Base-by-base conservation (phyloP, 495 filamentous ascomycete genomes). In the Neohortaea acidophila region DNA sequence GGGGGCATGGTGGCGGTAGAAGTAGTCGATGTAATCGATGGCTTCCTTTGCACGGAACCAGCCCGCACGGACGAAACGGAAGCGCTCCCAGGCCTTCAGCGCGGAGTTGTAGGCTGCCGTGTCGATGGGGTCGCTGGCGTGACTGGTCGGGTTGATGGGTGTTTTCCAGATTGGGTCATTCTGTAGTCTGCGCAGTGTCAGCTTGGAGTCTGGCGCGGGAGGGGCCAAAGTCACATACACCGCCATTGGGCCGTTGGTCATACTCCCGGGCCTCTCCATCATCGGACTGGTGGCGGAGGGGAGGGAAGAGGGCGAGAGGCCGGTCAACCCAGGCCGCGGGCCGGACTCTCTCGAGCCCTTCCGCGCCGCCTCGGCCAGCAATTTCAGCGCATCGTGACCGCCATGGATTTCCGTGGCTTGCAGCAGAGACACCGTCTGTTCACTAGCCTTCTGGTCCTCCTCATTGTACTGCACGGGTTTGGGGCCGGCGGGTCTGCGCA, bases 41-140 rank as follows among this genome's bases (percentile, higher is more conserved):
- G 81, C 86, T 57, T 97, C 89, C 47, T 77, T 72, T 1, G 87
- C 83, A 0, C 84, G 93, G 51, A 97, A 86, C 89, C 89, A 97
- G 15, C 89, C 89, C 6, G 83, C 84, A 35, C 83, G 78, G 14
- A 96, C 87, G 56, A 96, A 94, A 39, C 85, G 74, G 51, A 91
- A 77, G 47, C 82, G 70, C 8, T 79, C 77, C 89, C 89, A 97
- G 8, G 81, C 81, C 48, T 75, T 78, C 37, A 94, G 54, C 4
- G 84, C 83, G 43, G 82, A 75, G 23, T 63, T 55, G 43, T 62
- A 60, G n/a, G 40, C 44, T 12, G 17, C 20, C 3, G 49, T 26
- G 20, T 51, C 51, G 18, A 35, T 43, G 4, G 51, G 49, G 38
- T 55, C 48, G 4, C 45, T 38, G 0, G 45, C 14, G 14, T 21